These are phyloP conservation scores for Annulohypoxylon maeteangense DNA, from an alignment of 495 filamentous ascomycete species.

Conservation along the genomic window DNA sequence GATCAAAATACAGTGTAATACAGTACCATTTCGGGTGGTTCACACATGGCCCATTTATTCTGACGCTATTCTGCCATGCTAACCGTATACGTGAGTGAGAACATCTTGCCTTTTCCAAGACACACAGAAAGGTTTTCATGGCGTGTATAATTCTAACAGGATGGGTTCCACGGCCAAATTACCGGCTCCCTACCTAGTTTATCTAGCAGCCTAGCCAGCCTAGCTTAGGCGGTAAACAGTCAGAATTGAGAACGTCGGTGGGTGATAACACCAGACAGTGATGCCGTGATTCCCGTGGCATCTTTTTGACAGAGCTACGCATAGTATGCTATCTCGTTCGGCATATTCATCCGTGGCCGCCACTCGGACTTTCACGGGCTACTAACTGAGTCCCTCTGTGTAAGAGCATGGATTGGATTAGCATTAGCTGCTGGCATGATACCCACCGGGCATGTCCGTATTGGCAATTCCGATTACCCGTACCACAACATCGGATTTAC, in stretches of 20 bases:
- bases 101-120: constrained; percentile 17
- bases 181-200: constrained; percentile 9
- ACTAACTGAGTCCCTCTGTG: background rate
- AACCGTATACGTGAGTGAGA: constrained; percentile 1
- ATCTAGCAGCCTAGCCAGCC: background rate
- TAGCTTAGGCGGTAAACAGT: background rate
- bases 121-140: constrained; percentile 20
- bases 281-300: constrained; percentile 36
- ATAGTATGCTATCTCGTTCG: constrained; percentile 1
- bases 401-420: background rate
- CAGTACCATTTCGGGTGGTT: too few relatives aligned
- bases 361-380: constrained; percentile 22
- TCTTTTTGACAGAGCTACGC: background rate
- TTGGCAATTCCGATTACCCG: constrained; percentile 39
- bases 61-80: too few relatives aligned
- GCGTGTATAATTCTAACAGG: constrained; percentile 28
- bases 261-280: background rate
- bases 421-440: background rate
- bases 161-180: constrained; percentile 28
- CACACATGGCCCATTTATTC: too few relatives aligned
- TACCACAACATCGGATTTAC: constrained; percentile 33
- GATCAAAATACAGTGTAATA: too few relatives aligned
- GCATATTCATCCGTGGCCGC: constrained; percentile 12
- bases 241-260: too few relatives aligned
- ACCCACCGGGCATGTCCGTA: background rate